phyloP scores from a whole-genome alignment of 1,284 basidiomycete species.

The Ustilago cynodontis region DNA sequence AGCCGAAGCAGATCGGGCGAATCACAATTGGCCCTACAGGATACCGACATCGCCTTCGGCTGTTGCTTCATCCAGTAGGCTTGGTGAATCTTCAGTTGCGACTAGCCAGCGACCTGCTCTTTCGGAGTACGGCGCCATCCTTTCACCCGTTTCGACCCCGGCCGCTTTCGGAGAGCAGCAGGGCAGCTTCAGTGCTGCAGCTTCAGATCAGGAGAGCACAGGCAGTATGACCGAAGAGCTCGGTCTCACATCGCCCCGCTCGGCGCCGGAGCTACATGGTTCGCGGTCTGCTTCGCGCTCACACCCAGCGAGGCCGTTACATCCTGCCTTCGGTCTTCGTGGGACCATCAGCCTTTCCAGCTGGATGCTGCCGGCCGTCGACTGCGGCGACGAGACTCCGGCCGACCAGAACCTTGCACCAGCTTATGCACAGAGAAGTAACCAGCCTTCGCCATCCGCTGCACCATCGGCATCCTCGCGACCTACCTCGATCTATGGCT shows the following conservation, averaged over 20 bases:
- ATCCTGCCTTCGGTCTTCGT: slow-evolving; percentile 47
- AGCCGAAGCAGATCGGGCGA: slow-evolving; percentile 28
- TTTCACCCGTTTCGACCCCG: slow-evolving; percentile 44
- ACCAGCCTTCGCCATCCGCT: slow-evolving; percentile 27
- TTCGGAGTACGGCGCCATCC: slow-evolving; percentile 10
- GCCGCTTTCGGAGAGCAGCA: slow-evolving; percentile 43
- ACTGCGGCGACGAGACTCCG: slow-evolving; percentile 14
- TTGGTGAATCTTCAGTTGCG: slow-evolving; percentile 10
- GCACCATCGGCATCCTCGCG: slow-evolving; percentile 46
- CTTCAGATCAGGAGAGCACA: slow-evolving; percentile 33
- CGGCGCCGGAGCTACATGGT: slow-evolving; percentile 43
- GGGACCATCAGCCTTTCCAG: slow-evolving; percentile 45
- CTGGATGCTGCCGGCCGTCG: slow-evolving; percentile 39
- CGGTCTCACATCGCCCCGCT: slow-evolving; percentile 44
- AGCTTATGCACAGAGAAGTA: slow-evolving; percentile 19
- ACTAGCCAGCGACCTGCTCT: slow-evolving; percentile 9
- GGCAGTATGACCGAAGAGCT: slow-evolving; percentile 29
- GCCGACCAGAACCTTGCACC: slow-evolving; percentile 4
- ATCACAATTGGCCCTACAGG: slow-evolving; percentile 25
- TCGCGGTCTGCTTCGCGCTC: slow-evolving; percentile 13
- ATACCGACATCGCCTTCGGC: slow-evolving; percentile 25
- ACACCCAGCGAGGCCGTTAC: slow-evolving; percentile 24
- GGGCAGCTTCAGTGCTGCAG: slow-evolving; percentile 31
- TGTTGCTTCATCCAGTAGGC: slow-evolving; percentile 18
- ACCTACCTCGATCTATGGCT: slow-evolving; percentile 49